These are phyloP conservation scores for Vitellaria paradoxa DNA, from an alignment of 179 eudicot genomes.

Conservation along the genomic window DNA sequence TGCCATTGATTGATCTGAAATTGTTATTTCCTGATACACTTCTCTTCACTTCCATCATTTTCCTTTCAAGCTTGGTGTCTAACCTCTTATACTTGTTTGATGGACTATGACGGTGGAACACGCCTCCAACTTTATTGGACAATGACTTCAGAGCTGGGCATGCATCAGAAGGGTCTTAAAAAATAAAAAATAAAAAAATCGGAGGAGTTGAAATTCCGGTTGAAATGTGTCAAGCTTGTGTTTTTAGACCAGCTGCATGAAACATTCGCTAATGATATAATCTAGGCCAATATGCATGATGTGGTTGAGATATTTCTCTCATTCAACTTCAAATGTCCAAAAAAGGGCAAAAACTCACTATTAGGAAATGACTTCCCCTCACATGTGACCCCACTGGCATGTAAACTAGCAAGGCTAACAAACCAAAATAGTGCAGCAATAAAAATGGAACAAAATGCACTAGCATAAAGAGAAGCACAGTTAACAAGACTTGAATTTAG, in stretches of 20 bases:
- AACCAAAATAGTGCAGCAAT: too few species aligned
- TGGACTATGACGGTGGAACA: conserved; percentile 35
- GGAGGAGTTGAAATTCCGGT: not conserved
- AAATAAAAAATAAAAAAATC: not conserved
- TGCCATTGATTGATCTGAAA: conserved; percentile 64
- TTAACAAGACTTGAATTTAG: too few species aligned
- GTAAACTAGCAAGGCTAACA: too few species aligned
- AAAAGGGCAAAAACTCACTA: too few species aligned
- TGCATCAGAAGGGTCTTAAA: conserved; percentile 33
- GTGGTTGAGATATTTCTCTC: not conserved
- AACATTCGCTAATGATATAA: not conserved
- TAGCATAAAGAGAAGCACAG: too few species aligned
- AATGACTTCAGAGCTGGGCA: conserved; percentile 42
- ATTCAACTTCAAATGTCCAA: not conserved
- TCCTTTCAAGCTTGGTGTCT: conserved; percentile 53
- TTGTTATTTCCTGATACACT: conserved; percentile 29
- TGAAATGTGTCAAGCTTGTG: not conserved
- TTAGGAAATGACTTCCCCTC: too few species aligned
- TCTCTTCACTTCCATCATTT: conserved; percentile 50
- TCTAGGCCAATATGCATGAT: not conserved
- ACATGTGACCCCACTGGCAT: too few species aligned
- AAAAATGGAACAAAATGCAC: too few species aligned
- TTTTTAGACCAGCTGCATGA: not conserved
- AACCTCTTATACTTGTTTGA: conserved; percentile 49
- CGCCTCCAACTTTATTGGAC: conserved; percentile 44